Evolutionary conservation across 192 early-diverging fungal species (phyloP).

Genomic region (Diversispora epigaea): DNA sequence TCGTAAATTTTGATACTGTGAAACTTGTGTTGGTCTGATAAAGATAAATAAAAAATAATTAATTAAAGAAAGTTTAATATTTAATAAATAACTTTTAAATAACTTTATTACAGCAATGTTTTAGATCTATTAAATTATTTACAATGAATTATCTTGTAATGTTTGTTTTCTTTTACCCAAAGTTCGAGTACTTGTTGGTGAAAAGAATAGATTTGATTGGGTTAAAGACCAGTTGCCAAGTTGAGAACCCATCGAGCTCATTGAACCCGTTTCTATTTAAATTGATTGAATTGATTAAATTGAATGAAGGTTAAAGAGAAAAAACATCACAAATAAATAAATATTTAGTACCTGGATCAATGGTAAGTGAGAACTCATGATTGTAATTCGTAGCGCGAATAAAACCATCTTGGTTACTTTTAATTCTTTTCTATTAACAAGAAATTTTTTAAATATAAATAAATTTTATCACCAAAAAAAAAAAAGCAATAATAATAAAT

Average conservation of each 20-base stretch:
- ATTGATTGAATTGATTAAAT: not conserved
- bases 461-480: not conserved
- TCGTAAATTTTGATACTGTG: not conserved
- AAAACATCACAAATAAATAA: not conserved
- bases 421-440: not conserved
- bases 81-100: not conserved
- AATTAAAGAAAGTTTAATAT: not conserved
- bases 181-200: not conserved
- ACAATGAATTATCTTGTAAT: not conserved
- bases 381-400: slow-evolving; percentile 16
- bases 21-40: not conserved
- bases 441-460: not conserved
- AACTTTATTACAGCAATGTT: not conserved
- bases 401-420: not conserved
- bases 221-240: not conserved
- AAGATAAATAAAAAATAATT: not conserved
- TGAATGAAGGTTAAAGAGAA: not conserved
- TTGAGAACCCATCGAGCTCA: not conserved
- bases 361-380: not conserved
- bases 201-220: slow-evolving; percentile 20
- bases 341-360: not conserved
- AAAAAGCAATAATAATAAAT: not conserved
- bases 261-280: too few species aligned
- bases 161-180: not conserved
- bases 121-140: not conserved